Evolutionary conservation across 2,329 filamentous ascomycete genomes (phyloP).

Genomic region (Colletotrichum truncatum): DNA sequence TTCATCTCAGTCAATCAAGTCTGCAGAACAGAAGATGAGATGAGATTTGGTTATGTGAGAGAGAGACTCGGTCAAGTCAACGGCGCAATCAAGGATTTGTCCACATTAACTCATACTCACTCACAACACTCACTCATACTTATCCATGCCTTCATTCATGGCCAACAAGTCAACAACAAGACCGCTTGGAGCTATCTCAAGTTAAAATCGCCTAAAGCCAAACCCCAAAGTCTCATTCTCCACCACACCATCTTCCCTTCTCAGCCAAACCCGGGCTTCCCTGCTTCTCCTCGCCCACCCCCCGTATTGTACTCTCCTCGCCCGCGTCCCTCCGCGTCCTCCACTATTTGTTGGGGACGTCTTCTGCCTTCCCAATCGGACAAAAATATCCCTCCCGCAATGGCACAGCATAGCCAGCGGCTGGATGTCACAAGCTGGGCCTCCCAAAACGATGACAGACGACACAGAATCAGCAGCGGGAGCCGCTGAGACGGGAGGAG

Average conservation of each 20-base stretch:
- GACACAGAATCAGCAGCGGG: conserved; percentile 14
- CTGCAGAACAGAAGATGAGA: no score
- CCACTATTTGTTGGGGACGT: conserved; percentile 16
- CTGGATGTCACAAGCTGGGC: neutral
- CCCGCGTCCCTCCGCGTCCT: conserved; percentile 14
- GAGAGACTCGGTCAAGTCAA: neutral
- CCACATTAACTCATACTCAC: no score
- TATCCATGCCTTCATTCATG: no score
- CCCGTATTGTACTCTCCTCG: neutral
- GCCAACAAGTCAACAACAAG: no score
- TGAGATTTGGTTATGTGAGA: neutral
- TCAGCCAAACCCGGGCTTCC: no score
- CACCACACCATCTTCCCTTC: conserved; percentile 1
- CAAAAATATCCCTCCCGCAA: conserved; percentile 22
- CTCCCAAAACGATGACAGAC: conserved; percentile 17
- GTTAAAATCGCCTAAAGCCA: neutral
- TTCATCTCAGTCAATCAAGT: neutral
- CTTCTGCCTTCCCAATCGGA: conserved; percentile 30
- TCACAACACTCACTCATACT: no score
- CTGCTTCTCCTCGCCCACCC: neutral
- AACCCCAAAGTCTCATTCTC: neutral
- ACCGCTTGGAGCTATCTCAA: no score
- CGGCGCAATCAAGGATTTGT: neutral
- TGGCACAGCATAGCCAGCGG: conserved; percentile 1
- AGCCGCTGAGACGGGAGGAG: neutral